A percentile compares a stretch with the other conserved stretches of the same genome.
Evolutionary conservation across 1,284 basidiomycete species (phyloP).

Genomic region (Kwoniella shivajii): DNA sequence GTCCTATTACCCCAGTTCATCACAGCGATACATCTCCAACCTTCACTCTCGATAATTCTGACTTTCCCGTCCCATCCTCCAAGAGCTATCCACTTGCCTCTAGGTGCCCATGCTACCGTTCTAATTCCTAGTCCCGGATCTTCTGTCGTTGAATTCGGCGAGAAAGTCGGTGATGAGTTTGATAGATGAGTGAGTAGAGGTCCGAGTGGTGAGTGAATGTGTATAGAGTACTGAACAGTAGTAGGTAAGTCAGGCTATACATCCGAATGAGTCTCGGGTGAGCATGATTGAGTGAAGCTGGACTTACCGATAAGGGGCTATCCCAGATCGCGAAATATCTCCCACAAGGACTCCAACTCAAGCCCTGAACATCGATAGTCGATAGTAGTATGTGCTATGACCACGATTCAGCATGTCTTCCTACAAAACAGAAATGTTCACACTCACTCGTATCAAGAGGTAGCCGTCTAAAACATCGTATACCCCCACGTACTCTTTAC

Average conservation of each 20-base stretch:
- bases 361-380: constrained; percentile 69
- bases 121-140: constrained; percentile 81
- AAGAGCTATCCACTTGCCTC: constrained; percentile 72
- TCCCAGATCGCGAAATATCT: constrained; percentile 82
- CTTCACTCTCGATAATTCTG: constrained; percentile 72
- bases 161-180: constrained; percentile 12
- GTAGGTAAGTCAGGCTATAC: not conserved
- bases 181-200: constrained; percentile 64
- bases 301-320: constrained; percentile 70
- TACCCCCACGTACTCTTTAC: constrained; percentile 77
- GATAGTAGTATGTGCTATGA: constrained; percentile 76
- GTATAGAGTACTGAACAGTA: constrained; percentile 70
- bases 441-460: constrained; percentile 70
- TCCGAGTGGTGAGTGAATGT: constrained; percentile 73
- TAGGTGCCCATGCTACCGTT: constrained; percentile 76
- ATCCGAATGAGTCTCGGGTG: not conserved
- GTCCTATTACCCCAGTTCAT: constrained; percentile 65
- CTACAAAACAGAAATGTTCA: not conserved
- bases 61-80: constrained; percentile 86
- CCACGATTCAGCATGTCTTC: not conserved
- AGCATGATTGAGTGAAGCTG: not conserved
- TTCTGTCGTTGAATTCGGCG: constrained; percentile 28
- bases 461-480: constrained; percentile 73
- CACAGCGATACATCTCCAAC: constrained; percentile 71
- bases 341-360: constrained; percentile 80